Base-by-base conservation (phyloP, 371 early-diverging fungal species). In the Syncephalastrum contaminatum region DNA sequence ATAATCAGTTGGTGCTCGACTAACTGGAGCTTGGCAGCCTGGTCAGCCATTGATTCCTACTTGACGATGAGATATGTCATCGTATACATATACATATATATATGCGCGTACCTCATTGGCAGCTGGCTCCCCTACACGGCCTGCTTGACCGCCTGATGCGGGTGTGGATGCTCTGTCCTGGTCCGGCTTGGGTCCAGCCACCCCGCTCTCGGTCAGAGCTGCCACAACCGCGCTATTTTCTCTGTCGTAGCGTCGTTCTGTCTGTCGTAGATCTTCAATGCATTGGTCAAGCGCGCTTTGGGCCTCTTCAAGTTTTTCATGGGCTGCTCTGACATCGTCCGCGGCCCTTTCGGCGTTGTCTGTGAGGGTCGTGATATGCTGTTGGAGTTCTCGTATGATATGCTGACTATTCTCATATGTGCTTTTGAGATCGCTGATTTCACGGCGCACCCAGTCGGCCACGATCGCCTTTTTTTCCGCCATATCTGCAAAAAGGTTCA, bases 1-100 rank as follows among this genome's bases (percentile, higher is more conserved):
- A 88, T 54, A 44, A 91, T 68, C 30, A 66, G 21, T 44, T 67
- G 64, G n/a, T 72, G 64, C 49, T 77, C 78, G 39, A 63, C 66
- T 8, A 68, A 48, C 51, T 70, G 69, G 14, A 54, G 47, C 49
- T 70, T 60, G 10, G 59, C 21, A 13, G 64, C 62, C 57, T 70
- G 70, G 3, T 66, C 67, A 16, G 58, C 58, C 59, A 19, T 30
- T 10, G 39, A 30, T 41, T 39, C 43, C 36, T 49, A 21, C 15
- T 19, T 22, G 43, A n/a, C 3, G 47, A 27, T 40, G 59, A 52
- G 14, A 12, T 27, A 16, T 18, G 25, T 43, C 45, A 16, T 47
- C 36, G 8, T 30, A 42, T 25, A 39, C 15, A 22, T 56, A 47
- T 18, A 25, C 0, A n/a, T 30, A 8, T 30, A 30, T 0, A 2